Percentiles rank a stretch among this genome's conserved stretches.
These are phyloP conservation scores for Chenopodium formosanum DNA, from an alignment of 148 eudicot genomes.

Conservation along the genomic window DNA sequence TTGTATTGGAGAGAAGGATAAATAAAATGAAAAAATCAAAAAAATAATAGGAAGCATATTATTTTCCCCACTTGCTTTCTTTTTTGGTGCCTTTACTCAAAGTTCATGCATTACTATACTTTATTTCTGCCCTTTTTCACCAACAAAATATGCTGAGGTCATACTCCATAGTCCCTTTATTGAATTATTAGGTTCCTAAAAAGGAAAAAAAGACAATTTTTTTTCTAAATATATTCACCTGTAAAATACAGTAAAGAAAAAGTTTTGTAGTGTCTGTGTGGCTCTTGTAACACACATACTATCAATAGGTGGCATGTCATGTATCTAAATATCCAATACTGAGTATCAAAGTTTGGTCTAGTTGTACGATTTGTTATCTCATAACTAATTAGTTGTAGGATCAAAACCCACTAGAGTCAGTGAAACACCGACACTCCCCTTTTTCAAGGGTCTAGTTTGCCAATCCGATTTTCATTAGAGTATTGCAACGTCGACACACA, in stretches of 20 bases:
- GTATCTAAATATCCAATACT: too few relatives aligned
- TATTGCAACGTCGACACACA: too few relatives aligned
- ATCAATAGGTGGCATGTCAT: too few relatives aligned
- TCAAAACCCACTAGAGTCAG: too few relatives aligned
- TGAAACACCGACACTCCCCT: too few relatives aligned
- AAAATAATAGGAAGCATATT: neutral
- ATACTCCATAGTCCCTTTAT: constrained; percentile 2
- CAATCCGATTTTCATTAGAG: too few relatives aligned
- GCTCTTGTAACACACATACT: too few relatives aligned
- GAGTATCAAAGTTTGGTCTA: too few relatives aligned
- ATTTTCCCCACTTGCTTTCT: neutral
- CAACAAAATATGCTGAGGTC: neutral
- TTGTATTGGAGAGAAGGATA: constrained; percentile 12
- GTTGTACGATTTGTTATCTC: too few relatives aligned
- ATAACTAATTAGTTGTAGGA: too few relatives aligned
- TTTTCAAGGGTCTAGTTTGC: too few relatives aligned
- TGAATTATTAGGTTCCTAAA: neutral
- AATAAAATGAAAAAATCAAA: constrained; percentile 1
- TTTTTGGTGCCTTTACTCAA: neutral
- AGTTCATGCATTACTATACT: neutral
- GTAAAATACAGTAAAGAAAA: neutral
- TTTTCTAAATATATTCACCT: neutral
- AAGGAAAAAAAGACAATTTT: neutral
- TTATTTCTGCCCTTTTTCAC: neutral
- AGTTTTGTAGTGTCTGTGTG: too few relatives aligned